Percentiles rank a stretch among this genome's conserved stretches.
These are phyloP conservation scores for Xanthoparmelia taractica DNA, from an alignment of 495 filamentous ascomycete genomes.

Conservation along the genomic window DNA sequence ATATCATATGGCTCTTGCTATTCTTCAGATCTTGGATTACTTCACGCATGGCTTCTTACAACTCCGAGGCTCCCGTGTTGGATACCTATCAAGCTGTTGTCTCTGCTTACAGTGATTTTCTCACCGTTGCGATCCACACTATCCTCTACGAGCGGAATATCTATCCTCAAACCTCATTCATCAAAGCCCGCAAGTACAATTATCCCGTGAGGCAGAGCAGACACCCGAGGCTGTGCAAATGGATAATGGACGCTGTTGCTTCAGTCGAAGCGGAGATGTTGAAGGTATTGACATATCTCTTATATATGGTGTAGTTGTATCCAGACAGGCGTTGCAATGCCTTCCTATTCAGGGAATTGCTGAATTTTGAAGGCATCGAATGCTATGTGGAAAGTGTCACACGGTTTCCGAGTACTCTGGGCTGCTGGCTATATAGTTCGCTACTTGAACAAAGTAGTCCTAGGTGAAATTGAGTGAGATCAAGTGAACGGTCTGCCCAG, in stretches of 20 bases:
- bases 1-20: no score
- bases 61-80: slow-evolving; percentile 27
- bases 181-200: slow-evolving; percentile 77
- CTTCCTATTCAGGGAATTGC: no score
- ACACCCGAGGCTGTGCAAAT: slow-evolving; percentile 84
- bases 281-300: slow-evolving; percentile 35
- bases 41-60: slow-evolving; percentile 21
- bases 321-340: background rate
- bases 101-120: slow-evolving; percentile 61
- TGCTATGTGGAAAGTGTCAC: background rate
- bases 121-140: slow-evolving; percentile 84
- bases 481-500: background rate
- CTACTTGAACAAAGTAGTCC: background rate
- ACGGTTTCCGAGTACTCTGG: background rate
- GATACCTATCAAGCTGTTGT: slow-evolving; percentile 44
- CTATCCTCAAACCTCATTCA: slow-evolving; percentile 75
- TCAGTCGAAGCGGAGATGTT: slow-evolving; percentile 68
- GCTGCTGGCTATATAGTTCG: background rate
- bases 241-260: slow-evolving; percentile 76
- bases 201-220: slow-evolving; percentile 81
- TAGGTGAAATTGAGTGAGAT: background rate
- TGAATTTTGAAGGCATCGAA: background rate
- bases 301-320: background rate
- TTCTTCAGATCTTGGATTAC: background rate
- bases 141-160: slow-evolving; percentile 81